Evolutionary conservation across 2,329 filamentous ascomycete genomes (phyloP), one percentile per base, ranked within the genome.

Genomic region (Fusarium pilosicola): DNA sequence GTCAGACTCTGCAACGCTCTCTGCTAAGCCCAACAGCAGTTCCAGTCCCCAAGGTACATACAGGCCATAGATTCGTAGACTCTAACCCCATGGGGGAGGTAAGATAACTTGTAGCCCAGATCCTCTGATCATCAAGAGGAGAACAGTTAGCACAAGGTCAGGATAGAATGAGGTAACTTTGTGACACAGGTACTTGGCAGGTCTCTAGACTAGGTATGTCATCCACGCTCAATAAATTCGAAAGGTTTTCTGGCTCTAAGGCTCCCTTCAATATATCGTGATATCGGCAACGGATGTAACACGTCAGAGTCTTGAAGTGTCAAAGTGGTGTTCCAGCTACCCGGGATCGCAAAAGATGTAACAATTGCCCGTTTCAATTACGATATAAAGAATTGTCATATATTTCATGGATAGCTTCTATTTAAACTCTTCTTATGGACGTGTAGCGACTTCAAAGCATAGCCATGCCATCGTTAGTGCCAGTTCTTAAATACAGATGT

Each of bases 181-280:
- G 5, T 0, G 22, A 11, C 12, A 48, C 6, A 17, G 14, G 6
- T 4, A 15, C 20, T 48, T 30, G 9, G 7, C 4, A 18, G 28
- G 46, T 10, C 22, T 51, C 10, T 7, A 24, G 4, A n/a, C 22
- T n/a, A 13, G n/a, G 7, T 24, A 11, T 13, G 0, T 17, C 5
- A 6, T 17, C 0, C 18, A 0, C 4, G 6, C 26, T 30, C 4
- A 1, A 9, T 5, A 30, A 51, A 5, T 4, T 8, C 3, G 2
- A 10, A 7, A 24, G 7, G 1, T 6, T 5, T 24, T 13, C 22
- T 32, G 17, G 8, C 12, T 24, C 7, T 32, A 1, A 24, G 1
- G 0, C 6, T 17, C 15, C 12, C 1, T 26, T 8, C 14, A 14
- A 3, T 17, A 7, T 7, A 14, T 8, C 15, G 7, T n/a, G 41